Conservation (phyloP, 352 stramenopile species). For the Vaucheria bursata region DNA sequence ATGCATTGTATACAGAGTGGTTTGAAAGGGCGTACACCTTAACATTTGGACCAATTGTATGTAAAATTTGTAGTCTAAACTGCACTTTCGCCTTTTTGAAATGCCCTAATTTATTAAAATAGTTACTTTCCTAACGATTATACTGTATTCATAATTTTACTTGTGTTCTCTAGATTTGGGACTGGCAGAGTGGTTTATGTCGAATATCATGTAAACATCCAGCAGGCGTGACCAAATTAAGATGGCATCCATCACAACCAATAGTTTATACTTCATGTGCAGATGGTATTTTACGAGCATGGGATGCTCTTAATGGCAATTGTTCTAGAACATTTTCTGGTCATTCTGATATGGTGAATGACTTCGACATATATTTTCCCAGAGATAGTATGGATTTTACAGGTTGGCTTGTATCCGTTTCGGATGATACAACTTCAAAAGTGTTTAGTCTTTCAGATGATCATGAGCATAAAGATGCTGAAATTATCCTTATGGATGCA, state of each 20-base stretch:
- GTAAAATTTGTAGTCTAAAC: too few species aligned
- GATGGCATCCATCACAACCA: constrained; percentile 73
- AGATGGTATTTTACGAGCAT: constrained; percentile 75
- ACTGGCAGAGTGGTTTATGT: constrained; percentile 66
- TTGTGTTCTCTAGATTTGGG: constrained; percentile 89
- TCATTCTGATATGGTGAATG: constrained; percentile 80
- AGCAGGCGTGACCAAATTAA: constrained; percentile 73
- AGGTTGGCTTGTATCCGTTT: constrained; percentile 34
- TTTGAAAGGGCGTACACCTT: too few species aligned
- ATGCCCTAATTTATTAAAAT: too few species aligned
- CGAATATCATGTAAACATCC: constrained; percentile 72
- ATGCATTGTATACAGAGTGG: too few species aligned
- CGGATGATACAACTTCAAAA: constrained; percentile 47
- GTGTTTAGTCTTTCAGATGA: constrained; percentile 29
- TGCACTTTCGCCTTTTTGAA: too few species aligned
- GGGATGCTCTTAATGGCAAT: constrained; percentile 73
- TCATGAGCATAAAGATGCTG: too few species aligned
- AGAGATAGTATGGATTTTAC: not conserved
- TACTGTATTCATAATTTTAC: too few species aligned
- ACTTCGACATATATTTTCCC: constrained; percentile 55
- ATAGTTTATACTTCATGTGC: constrained; percentile 70
- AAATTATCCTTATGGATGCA: too few species aligned
- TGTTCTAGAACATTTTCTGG: constrained; percentile 64
- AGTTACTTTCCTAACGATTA: too few species aligned
- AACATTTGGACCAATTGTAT: too few species aligned